Percentiles rank a stretch among this genome's conserved stretches.
These are phyloP conservation scores for Pseudogymnoascus sp. DNA, from an alignment of 2,329 filamentous ascomycete genomes.

Conservation along the genomic window DNA sequence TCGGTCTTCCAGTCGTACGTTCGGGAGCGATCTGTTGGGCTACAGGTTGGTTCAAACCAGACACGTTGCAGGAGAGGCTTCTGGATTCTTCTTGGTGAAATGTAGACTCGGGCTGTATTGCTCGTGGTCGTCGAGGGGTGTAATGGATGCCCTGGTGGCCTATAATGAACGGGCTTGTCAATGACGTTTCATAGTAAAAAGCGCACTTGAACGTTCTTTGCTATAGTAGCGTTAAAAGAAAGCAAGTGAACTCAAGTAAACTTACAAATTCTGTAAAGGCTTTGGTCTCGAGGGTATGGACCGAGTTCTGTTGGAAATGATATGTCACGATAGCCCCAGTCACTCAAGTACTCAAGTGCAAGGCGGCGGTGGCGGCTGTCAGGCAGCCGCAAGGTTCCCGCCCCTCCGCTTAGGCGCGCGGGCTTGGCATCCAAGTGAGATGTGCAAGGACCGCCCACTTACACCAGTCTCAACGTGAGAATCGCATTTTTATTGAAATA, in stretches of 20 bases:
- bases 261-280: neutral
- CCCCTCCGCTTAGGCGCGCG: conserved; percentile 1
- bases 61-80: neutral
- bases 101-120: neutral
- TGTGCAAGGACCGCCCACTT: neutral
- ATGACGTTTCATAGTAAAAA: neutral
- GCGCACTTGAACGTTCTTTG: neutral
- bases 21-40: neutral
- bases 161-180: conserved; percentile 5
- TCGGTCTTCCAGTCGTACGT: neutral
- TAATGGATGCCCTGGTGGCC: neutral
- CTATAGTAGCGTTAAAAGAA: neutral
- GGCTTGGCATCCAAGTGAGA: neutral
- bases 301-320: conserved; percentile 8
- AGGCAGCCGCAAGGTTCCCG: conserved; percentile 1
- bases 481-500: neutral
- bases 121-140: neutral
- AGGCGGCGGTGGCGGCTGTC: neutral
- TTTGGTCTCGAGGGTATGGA: neutral
- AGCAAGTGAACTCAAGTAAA: neutral
- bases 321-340: conserved; percentile 3
- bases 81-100: neutral
- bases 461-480: neutral
- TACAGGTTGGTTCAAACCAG: neutral
- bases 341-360: conserved; percentile 3